phyloP scores from a whole-genome alignment of 1,139 yeast species.

The Debaryomyces robertsiae region DNA sequence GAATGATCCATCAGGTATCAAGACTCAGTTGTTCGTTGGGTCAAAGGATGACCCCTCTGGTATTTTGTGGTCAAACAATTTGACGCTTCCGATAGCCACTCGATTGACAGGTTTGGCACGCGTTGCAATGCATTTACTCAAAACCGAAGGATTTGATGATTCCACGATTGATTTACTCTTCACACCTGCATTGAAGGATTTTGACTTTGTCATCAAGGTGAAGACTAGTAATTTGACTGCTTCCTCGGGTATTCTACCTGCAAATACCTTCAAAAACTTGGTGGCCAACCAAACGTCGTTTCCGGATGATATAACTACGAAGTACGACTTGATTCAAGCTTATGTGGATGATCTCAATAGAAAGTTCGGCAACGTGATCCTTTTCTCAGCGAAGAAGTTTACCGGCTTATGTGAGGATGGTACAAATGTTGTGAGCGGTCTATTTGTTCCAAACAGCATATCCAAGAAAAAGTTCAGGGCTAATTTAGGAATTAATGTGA shows the following conservation, averaged over 20 bases:
- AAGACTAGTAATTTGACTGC: conserved; percentile 46
- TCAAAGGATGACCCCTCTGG: conserved; percentile 84
- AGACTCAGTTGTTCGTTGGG: conserved; percentile 79
- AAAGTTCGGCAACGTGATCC: conserved; percentile 56
- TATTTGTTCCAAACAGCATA: conserved; percentile 69
- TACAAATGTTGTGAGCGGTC: conserved; percentile 69
- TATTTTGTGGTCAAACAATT: conserved; percentile 72
- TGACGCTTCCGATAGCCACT: conserved; percentile 77
- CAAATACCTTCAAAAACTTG: conserved; percentile 67
- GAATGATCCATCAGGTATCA: conserved; percentile 78
- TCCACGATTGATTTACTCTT: conserved; percentile 60
- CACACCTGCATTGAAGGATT: conserved; percentile 81
- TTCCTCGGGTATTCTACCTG: conserved; percentile 59
- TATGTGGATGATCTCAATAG: conserved; percentile 57
- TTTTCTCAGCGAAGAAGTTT: conserved; percentile 62
- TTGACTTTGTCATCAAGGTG: conserved; percentile 72
- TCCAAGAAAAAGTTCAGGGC: conserved; percentile 71
- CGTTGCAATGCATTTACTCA: conserved; percentile 63
- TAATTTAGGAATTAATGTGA: conserved; percentile 72
- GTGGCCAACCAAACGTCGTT: conserved; percentile 39
- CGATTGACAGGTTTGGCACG: conserved; percentile 86
- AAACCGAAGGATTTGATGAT: conserved; percentile 44
- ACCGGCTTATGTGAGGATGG: conserved; percentile 53
- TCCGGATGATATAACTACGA: conserved; percentile 48
- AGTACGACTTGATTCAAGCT: conserved; percentile 59